Percentiles rank a stretch among this genome's conserved stretches.
phyloP scores from a whole-genome alignment of 805 yeast species.

The Komagataella populi region DNA sequence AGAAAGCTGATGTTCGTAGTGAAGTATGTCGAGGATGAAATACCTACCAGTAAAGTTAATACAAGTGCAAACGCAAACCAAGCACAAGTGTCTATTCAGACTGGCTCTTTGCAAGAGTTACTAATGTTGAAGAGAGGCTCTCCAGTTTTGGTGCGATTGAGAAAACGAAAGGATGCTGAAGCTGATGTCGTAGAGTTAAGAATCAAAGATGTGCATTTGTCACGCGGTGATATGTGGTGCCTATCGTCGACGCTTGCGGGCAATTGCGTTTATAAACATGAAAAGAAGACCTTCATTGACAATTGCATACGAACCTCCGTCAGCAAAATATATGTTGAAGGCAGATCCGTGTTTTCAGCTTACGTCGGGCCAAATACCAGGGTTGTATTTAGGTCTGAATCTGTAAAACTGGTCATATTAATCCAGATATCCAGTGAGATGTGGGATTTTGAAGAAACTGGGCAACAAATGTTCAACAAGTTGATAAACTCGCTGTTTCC shows the following conservation, averaged over 20 bases:
- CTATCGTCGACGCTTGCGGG: conserved; percentile 48
- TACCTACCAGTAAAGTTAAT: conserved; percentile 10
- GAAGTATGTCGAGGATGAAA: conserved; percentile 15
- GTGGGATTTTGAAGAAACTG: conserved; percentile 97
- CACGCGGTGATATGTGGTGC: conserved; percentile 91
- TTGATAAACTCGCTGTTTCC: conserved; percentile 89
- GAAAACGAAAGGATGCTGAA: conserved; percentile 33
- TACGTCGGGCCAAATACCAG: conserved; percentile 65
- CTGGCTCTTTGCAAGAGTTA: conserved; percentile 44
- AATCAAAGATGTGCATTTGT: conserved; percentile 65
- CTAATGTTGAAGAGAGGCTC: conserved; percentile 59
- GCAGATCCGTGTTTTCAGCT: conserved; percentile 60
- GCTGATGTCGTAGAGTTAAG: conserved; percentile 76
- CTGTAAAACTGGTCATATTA: conserved; percentile 70
- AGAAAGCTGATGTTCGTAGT: conserved; percentile 30
- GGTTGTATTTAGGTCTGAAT: conserved; percentile 80
- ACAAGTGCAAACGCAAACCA: conserved; percentile 10
- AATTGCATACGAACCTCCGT: conserved; percentile 49
- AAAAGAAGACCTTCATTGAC: conserved; percentile 48
- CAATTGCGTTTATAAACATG: conserved; percentile 53
- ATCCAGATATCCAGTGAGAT: conserved; percentile 88
- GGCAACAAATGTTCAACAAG: conserved; percentile 87
- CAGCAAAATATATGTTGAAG: conserved; percentile 50
- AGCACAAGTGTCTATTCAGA: conserved; percentile 35
- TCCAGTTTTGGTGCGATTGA: conserved; percentile 42